phyloP scores from a whole-genome alignment of 2,329 filamentous ascomycete species.

The Beauveria scarabaeidicola region DNA sequence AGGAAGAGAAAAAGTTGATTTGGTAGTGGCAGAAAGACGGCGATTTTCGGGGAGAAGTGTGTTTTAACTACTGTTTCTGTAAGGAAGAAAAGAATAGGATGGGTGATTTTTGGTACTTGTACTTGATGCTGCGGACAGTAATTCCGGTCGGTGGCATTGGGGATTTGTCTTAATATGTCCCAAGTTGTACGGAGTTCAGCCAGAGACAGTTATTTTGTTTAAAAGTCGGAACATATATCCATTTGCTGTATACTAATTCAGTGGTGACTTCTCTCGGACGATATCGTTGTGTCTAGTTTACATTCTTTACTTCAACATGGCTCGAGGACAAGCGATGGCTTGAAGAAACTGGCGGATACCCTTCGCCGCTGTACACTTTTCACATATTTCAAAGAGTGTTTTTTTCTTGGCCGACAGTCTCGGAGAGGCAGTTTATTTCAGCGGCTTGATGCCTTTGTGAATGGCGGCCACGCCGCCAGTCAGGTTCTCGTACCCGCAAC shows the following conservation, averaged over 20 bases:
- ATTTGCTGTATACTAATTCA: not conserved
- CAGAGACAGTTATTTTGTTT: slow-evolving; percentile 11
- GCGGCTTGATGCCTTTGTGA: slow-evolving; percentile 88
- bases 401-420: not conserved
- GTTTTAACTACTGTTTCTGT: not conserved
- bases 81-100: slow-evolving; percentile 8
- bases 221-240: slow-evolving; percentile 10
- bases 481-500: slow-evolving; percentile 78
- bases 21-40: slow-evolving; percentile 3
- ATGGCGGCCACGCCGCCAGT: slow-evolving; percentile 91
- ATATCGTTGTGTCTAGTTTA: not conserved
- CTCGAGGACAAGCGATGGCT: not conserved
- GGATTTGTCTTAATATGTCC: slow-evolving; percentile 10
- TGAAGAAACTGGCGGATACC: not conserved
- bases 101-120: slow-evolving; percentile 11
- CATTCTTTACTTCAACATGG: not conserved
- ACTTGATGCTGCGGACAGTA: slow-evolving; percentile 10
- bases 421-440: slow-evolving; percentile 19
- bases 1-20: not conserved
- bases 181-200: slow-evolving; percentile 11
- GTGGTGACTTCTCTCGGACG: not conserved
- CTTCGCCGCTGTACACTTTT: not conserved
- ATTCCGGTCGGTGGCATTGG: slow-evolving; percentile 7
- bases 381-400: not conserved
- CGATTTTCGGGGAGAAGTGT: not conserved